Evolutionary conservation across 331 rosid species (phyloP).

Genomic region (Telfairia occidentalis): DNA sequence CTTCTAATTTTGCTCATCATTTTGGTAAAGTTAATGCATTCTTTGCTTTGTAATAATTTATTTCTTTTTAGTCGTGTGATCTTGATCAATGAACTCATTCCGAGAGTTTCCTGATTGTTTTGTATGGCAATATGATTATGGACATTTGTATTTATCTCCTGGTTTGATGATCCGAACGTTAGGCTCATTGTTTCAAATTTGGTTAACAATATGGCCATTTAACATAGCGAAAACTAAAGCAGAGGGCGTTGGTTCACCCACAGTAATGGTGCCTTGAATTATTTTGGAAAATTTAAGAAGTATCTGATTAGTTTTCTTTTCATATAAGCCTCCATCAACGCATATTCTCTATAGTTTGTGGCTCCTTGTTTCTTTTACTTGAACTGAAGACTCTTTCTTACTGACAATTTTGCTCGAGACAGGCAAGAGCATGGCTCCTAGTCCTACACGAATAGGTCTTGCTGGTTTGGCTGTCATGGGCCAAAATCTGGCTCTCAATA

Average conservation of each 20-base stretch:
- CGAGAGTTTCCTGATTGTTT: background rate
- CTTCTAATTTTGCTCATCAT: background rate
- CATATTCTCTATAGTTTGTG: background rate
- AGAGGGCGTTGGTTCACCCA: background rate
- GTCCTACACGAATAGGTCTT: slow-evolving; percentile 65
- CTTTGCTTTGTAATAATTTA: background rate
- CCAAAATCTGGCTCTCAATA: slow-evolving; percentile 82
- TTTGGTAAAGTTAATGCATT: background rate
- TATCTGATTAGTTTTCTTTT: background rate
- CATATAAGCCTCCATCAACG: background rate
- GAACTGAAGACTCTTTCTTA: slow-evolving; percentile 2
- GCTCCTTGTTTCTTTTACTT: background rate
- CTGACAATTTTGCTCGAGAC: slow-evolving; percentile 13
- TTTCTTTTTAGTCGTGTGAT: background rate
- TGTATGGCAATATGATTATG: background rate
- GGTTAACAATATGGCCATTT: background rate
- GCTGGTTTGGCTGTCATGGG: slow-evolving; percentile 95
- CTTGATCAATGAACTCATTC: background rate
- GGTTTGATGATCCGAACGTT: background rate
- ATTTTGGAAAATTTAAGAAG: background rate
- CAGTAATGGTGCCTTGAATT: background rate
- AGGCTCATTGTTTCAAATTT: background rate
- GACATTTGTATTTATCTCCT: background rate
- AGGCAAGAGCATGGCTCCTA: slow-evolving; percentile 53
- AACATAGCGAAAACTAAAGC: background rate